Conservation (phyloP, 345 rosid species). For the Dipteronia dyeriana region DNA sequence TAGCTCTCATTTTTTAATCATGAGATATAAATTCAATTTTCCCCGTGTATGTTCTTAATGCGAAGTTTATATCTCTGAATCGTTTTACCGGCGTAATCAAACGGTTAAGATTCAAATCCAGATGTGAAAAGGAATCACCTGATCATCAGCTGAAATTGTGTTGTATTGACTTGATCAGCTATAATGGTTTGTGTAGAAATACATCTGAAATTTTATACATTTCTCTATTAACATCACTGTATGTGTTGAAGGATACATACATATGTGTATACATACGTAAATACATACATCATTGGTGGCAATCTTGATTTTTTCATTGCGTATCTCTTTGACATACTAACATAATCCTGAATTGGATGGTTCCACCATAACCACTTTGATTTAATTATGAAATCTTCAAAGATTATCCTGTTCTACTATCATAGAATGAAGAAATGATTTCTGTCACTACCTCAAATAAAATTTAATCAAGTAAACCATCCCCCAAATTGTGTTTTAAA, state of each 20-base stretch:
- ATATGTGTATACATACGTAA: no score
- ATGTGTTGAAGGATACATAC: no score
- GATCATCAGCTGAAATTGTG: not conserved
- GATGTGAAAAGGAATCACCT: no score
- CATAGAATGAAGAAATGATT: constrained; percentile 24
- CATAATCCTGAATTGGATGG: not conserved
- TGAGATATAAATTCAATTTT: constrained; percentile 1
- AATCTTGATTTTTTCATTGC: constrained; percentile 1
- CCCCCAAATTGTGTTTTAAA: not conserved
- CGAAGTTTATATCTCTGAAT: no score
- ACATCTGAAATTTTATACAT: no score
- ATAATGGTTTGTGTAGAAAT: no score
- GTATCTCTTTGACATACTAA: not conserved
- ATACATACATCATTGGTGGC: not conserved
- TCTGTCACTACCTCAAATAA: constrained; percentile 12
- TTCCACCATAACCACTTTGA: constrained; percentile 1
- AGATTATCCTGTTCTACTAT: not conserved
- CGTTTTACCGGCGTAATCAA: no score
- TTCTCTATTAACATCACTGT: no score
- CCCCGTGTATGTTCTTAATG: not conserved
- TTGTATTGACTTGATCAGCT: not conserved
- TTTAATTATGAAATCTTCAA: not conserved
- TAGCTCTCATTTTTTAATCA: not conserved
- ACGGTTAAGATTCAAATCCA: no score
- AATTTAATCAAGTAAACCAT: not conserved